Evolutionary conservation across 202 grass and related monocot genomes (phyloP), one percentile per base, ranked within the genome.

Genomic region (Dendrocalamus latiflorus): DNA sequence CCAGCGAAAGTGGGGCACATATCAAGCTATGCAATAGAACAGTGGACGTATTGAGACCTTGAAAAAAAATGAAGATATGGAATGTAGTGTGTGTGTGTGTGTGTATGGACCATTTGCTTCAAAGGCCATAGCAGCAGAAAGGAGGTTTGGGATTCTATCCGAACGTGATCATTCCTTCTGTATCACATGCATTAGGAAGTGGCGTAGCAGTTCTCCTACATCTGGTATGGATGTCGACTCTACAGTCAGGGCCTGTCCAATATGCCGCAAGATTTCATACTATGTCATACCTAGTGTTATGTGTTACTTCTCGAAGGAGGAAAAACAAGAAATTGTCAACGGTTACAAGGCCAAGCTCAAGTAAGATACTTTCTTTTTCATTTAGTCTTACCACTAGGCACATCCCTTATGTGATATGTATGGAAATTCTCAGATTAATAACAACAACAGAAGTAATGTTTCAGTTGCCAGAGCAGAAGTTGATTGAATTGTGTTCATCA

Each of bases 151-250:
- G 13, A 78, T 97, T 69, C 72, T 97, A 70, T 91, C 94, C 33
- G 94, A 97, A 65, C 94, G 91, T 70, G 94, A 97, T 49, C 94
- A 97, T 59, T 88, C 94, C 33, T 97, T 97, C 82, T 97, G 94
- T 61, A 90, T 97, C 61, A 84, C 91, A 65, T 97, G 94, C 77
- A 94, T 97, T 86, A 86, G 91, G 47, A 97, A 92, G 80, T 97
- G 94, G 94, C 89, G 89, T 70, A 97, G 87, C 66, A 94, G 89
- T 77, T 94, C 89, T 86, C 87, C 88, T 70, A 73, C 86, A 4
- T 90, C 91, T 44, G 89, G 91, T 36, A 97, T 90, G 55, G 94
- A 97, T 83, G 74, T 97, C 24, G 86, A 97, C 77, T 86, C 88
- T 80, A 86, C 94, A 82, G 80, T 97, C 49, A 87, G 90, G 62